phyloP scores from a whole-genome alignment of 2,329 filamentous ascomycete genomes.

The Aspergillus clavatus region DNA sequence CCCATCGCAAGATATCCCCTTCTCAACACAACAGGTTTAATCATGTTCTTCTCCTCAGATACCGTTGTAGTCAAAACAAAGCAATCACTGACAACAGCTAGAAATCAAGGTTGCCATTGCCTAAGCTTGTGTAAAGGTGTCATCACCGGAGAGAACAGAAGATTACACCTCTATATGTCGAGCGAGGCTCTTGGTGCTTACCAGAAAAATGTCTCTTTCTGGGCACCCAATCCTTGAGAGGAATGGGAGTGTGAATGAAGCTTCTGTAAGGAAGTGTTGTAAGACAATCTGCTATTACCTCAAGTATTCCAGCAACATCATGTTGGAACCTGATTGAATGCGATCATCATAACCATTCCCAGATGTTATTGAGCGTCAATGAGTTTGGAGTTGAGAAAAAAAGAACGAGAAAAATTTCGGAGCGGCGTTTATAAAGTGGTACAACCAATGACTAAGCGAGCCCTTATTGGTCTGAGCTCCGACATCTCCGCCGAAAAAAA shows the following conservation, averaged over 20 bases:
- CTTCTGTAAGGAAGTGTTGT: not conserved
- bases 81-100: conserved; percentile 46
- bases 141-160: conserved; percentile 41
- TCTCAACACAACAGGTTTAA: conserved; percentile 8
- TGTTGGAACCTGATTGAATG: conserved; percentile 9
- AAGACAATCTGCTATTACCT: conserved; percentile 11
- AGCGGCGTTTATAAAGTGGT: conserved; percentile 8
- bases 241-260: conserved; percentile 5
- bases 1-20: conserved; percentile 7
- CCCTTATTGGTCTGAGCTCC: conserved; percentile 10
- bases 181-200: conserved; percentile 16
- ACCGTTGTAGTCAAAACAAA: conserved; percentile 89
- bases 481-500: conserved; percentile 11
- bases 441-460: conserved; percentile 15
- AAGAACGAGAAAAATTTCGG: conserved; percentile 9
- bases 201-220: conserved; percentile 18
- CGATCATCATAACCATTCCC: conserved; percentile 15
- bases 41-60: conserved; percentile 64
- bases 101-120: conserved; percentile 49
- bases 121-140: conserved; percentile 42
- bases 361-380: conserved; percentile 8
- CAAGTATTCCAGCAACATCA: conserved; percentile 13
- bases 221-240: conserved; percentile 9
- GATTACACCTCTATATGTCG: conserved; percentile 9
- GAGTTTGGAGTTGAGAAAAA: conserved; percentile 12